Evolutionary conservation across 257 asterid genomes (phyloP).

Genomic region (Gentiana macrophylla): DNA sequence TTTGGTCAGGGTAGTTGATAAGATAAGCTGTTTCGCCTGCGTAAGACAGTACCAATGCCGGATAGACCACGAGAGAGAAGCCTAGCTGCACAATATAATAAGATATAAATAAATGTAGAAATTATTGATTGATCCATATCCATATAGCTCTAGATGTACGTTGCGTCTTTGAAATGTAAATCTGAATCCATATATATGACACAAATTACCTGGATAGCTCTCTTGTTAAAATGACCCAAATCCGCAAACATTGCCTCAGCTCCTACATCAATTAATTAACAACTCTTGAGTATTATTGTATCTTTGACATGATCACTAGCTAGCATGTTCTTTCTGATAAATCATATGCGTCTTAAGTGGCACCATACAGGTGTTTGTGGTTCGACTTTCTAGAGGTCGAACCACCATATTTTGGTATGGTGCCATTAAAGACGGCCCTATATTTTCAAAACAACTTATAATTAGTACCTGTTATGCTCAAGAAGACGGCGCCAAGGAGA

Average conservation of each 20-base stretch:
- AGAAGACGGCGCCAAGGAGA: constrained; percentile 63
- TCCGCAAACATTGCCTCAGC: constrained; percentile 86
- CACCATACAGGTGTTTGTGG: too few relatives aligned
- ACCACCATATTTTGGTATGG: too few relatives aligned
- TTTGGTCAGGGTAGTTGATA: constrained; percentile 42
- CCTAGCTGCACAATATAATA: constrained; percentile 31
- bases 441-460: not conserved
- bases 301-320: too few relatives aligned
- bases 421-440: too few relatives aligned
- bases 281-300: too few relatives aligned
- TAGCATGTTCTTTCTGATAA: too few relatives aligned
- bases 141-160: too few relatives aligned
- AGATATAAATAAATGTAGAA: too few relatives aligned
- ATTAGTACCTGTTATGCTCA: constrained; percentile 41
- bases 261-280: constrained; percentile 16
- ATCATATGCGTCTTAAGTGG: too few relatives aligned
- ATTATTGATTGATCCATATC: not conserved
- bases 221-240: constrained; percentile 67
- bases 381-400: too few relatives aligned
- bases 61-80: constrained; percentile 57
- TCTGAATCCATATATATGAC: not conserved
- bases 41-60: constrained; percentile 42
- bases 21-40: constrained; percentile 68
- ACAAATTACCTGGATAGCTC: constrained; percentile 43
- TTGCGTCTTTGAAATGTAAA: not conserved